Base-by-base conservation (phyloP, 1,284 basidiomycete species). In the Cutaneotrichosporon mucoides region DNA sequence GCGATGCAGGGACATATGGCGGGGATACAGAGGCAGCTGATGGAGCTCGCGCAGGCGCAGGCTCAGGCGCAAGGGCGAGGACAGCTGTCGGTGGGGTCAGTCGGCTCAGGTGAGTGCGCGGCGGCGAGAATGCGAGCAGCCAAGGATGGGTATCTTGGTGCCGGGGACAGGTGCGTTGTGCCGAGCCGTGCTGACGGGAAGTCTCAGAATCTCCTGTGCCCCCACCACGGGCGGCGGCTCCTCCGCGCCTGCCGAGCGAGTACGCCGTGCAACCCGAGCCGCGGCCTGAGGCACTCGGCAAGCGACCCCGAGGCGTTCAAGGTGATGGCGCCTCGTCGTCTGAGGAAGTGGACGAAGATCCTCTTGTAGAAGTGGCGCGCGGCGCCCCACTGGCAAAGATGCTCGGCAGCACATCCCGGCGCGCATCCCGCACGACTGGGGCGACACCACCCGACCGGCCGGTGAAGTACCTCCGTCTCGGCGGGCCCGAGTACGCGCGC, bases 271-370 rank as follows among this genome's bases (percentile, higher is more conserved):
- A 24, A 24, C 24, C 24, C 2, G 24, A 24, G 2, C 24, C 24
- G 3, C 24, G 24, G 2, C 24, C 24, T 3, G 24, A 24, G 24
- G 24, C 24, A 3, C 45, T 11, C 24, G 12, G 24, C 16, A 16
- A 24, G 11, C 15, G 10, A 13, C 34, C 11, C 46, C 33, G 10
- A 0, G 5, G 13, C 46, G 44, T 3, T 9, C 15, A 10, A 2
- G 15, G 38, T 5, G 36, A 51, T 13, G 16, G n/a, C 43, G 35
- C 12, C 4, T 43, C 51, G 5, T 41, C 37, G 33, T 38, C 43
- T 7, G 52, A 43, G 7, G 53, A 54, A 35, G 53, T 55, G 10
- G 53, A 55, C 37, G 53, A 55, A 7, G 53, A 55, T 35, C 53
- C 53, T 2, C 37, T 55, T 0, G 36, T n/a, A 0, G 53, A 55